These are phyloP conservation scores for Coccomyxa subellipsoidea DNA, from an alignment of 163 green algal species.

Conservation along the genomic window DNA sequence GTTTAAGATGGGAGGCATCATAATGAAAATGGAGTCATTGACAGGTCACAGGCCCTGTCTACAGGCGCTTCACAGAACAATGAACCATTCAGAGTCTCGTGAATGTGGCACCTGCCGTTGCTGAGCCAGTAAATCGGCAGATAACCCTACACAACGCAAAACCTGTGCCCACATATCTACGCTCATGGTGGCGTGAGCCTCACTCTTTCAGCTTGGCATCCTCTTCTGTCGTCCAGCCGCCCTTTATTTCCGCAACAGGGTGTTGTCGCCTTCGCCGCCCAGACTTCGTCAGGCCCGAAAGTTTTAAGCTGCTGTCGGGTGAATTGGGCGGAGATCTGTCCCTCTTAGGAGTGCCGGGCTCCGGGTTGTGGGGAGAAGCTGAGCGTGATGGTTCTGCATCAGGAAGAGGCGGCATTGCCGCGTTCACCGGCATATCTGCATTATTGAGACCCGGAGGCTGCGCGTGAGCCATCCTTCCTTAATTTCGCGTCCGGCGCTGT, in stretches of 20 bases:
- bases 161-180: background rate
- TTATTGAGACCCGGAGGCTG: background rate
- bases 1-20: no score
- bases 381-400: background rate
- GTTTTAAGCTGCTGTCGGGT: background rate
- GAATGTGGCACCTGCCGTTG: background rate
- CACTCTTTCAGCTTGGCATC: conserved; percentile 39
- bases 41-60: no score
- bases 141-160: background rate
- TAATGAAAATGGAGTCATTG: no score
- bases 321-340: background rate
- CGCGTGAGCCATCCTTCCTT: background rate
- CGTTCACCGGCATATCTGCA: background rate
- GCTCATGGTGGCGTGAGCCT: background rate
- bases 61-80: no score
- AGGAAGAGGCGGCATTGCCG: background rate
- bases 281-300: conserved; percentile 9
- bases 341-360: background rate
- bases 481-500: background rate
- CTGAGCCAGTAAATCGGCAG: background rate
- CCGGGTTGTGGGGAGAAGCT: background rate
- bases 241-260: conserved; percentile 61
- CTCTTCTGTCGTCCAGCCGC: conserved; percentile 57
- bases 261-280: conserved; percentile 24
- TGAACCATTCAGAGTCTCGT: background rate